A percentile compares a stretch with the other conserved stretches of the same genome.
Conservation (phyloP, 495 filamentous ascomycete genomes). For the Podospora pseudoanserina region DNA sequence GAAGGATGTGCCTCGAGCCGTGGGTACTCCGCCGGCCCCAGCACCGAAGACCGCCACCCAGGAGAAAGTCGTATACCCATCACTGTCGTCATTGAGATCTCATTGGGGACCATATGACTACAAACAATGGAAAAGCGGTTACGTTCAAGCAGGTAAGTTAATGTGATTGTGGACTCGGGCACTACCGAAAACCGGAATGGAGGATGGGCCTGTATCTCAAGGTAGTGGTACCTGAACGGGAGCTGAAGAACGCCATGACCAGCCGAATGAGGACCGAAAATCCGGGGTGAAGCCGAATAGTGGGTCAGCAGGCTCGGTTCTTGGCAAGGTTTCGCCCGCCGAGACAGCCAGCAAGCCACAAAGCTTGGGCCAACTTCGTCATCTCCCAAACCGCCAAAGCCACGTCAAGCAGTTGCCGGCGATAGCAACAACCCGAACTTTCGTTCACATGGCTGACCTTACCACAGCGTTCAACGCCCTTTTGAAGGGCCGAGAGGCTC, state of each 20-base stretch:
- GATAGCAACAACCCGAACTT: not conserved
- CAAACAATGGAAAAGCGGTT: not conserved
- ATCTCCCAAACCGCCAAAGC: not conserved
- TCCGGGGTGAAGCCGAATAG: not conserved
- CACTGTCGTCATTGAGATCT: not conserved
- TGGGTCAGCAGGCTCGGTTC: not conserved
- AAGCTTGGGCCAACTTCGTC: not conserved
- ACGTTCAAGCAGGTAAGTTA: too few relatives aligned
- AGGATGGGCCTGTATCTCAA: not conserved
- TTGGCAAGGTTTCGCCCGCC: not conserved
- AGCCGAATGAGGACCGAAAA: not conserved
- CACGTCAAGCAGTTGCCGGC: not conserved
- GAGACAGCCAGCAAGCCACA: not conserved
- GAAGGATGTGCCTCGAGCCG: not conserved
- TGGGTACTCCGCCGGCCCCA: not conserved
- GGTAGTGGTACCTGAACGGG: not conserved
- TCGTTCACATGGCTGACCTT: slow-evolving; percentile 58
- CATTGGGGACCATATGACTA: not conserved
- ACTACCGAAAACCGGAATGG: not conserved
- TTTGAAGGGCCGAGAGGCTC: slow-evolving; percentile 53
- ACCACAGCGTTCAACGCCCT: slow-evolving; percentile 68
- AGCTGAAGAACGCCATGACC: not conserved
- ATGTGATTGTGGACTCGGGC: not conserved
- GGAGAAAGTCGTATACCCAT: not conserved
- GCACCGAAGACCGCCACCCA: not conserved